A percentile compares a stretch with the other conserved stretches of the same genome.
These are phyloP conservation scores for Cetraspora pellucida DNA, from an alignment of 192 early-diverging fungal genomes.

Conservation along the genomic window DNA sequence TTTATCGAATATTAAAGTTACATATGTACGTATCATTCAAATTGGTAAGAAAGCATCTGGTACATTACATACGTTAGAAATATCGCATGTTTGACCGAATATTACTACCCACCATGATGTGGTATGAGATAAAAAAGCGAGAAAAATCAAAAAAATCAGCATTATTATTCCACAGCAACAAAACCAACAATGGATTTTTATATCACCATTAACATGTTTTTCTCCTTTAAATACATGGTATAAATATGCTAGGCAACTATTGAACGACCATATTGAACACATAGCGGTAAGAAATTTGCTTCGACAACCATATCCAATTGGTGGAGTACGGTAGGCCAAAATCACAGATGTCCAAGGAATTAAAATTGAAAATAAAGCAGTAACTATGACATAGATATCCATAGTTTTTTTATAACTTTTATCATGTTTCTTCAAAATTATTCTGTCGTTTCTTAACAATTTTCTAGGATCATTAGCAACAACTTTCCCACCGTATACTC, in stretches of 20 bases:
- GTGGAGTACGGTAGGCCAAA: constrained; percentile 3
- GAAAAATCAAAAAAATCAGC: background rate
- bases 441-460: background rate
- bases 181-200: background rate
- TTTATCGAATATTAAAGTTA: too few species aligned
- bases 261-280: constrained; percentile 19
- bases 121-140: background rate
- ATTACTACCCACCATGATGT: background rate
- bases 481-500: background rate
- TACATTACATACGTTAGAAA: background rate
- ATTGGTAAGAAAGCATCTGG: too few species aligned
- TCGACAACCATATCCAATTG: constrained; percentile 16
- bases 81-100: background rate
- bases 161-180: constrained; percentile 2
- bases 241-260: background rate
- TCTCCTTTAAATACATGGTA: background rate
- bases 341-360: background rate
- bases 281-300: background rate
- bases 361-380: background rate
- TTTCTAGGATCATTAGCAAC: background rate
- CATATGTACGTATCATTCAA: too few species aligned
- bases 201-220: background rate
- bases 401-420: background rate
- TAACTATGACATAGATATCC: background rate
- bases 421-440: background rate